Conservation (phyloP, 1,139 yeast species). For the Suhomyces bribrorum region DNA sequence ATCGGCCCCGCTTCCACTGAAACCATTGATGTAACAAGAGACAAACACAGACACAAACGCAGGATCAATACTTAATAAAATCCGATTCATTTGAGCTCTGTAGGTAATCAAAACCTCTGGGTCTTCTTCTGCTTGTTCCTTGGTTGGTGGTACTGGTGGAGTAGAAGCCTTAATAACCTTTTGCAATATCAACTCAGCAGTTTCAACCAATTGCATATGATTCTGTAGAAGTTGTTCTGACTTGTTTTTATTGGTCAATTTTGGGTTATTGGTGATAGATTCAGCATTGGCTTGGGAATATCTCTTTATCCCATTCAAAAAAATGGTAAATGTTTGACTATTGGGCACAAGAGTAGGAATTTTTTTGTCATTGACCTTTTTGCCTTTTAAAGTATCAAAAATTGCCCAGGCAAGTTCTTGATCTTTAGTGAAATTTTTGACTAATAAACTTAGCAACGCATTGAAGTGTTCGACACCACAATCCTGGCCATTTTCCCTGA, state of each 20-base stretch:
- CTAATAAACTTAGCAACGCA: conserved; percentile 38
- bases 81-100: conserved; percentile 20
- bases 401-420: conserved; percentile 44
- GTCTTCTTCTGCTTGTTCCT: conserved; percentile 24
- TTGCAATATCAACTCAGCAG: conserved; percentile 30
- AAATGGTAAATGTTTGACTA: conserved; percentile 42
- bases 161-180: conserved; percentile 31
- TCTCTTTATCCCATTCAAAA: conserved; percentile 38
- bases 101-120: conserved; percentile 24
- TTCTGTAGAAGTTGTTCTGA: conserved; percentile 25
- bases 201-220: conserved; percentile 31
- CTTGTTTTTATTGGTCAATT: conserved; percentile 23
- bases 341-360: conserved; percentile 29
- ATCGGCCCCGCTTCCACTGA: conserved; percentile 29
- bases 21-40: conserved; percentile 32
- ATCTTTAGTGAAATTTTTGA: conserved; percentile 34
- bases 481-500: conserved; percentile 11
- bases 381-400: conserved; percentile 32
- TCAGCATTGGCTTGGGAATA: conserved; percentile 23
- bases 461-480: conserved; percentile 38
- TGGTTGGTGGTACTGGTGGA: conserved; percentile 39
- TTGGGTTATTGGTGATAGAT: conserved; percentile 17
- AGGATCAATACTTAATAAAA: conserved; percentile 31
- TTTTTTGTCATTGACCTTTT: conserved; percentile 14
- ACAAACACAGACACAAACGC: conserved; percentile 33